Evolutionary conservation across 2,329 filamentous ascomycete species (phyloP).

Genomic region (Aspergillus hiratsukae): DNA sequence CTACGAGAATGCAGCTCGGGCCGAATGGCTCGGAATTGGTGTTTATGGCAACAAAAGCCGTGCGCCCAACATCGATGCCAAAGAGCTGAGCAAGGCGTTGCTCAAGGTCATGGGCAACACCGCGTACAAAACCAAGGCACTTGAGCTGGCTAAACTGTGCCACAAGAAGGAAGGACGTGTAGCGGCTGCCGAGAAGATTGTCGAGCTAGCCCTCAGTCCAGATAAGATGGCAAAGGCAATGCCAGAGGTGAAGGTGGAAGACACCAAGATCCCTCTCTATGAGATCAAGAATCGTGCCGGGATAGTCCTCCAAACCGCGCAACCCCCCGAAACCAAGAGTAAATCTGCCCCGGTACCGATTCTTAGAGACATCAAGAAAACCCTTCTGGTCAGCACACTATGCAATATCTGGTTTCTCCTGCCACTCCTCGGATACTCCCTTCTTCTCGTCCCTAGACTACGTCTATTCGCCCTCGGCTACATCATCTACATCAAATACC

Average conservation of each 20-base stretch:
- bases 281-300: conserved; percentile 12
- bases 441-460: conserved; percentile 72
- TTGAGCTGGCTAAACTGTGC: conserved; percentile 14
- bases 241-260: conserved; percentile 9
- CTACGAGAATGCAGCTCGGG: conserved; percentile 41
- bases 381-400: conserved; percentile 10
- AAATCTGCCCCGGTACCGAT: conserved; percentile 5
- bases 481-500: conserved; percentile 64
- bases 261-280: conserved; percentile 6
- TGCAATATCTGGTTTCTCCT: conserved; percentile 26
- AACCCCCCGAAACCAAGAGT: not conserved
- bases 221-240: conserved; percentile 16
- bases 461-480: conserved; percentile 70
- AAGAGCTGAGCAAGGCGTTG: conserved; percentile 26
- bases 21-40: conserved; percentile 41
- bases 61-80: conserved; percentile 27
- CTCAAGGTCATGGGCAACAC: conserved; percentile 16
- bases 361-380: conserved; percentile 5
- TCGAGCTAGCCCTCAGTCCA: conserved; percentile 14
- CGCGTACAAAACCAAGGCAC: conserved; percentile 15
- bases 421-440: conserved; percentile 72
- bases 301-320: conserved; percentile 5
- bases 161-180: conserved; percentile 18
- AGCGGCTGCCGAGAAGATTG: conserved; percentile 17
- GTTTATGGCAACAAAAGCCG: conserved; percentile 33